These are phyloP conservation scores for Yarrowia sp. DNA, from an alignment of 805 yeast genomes.

Conservation along the genomic window DNA sequence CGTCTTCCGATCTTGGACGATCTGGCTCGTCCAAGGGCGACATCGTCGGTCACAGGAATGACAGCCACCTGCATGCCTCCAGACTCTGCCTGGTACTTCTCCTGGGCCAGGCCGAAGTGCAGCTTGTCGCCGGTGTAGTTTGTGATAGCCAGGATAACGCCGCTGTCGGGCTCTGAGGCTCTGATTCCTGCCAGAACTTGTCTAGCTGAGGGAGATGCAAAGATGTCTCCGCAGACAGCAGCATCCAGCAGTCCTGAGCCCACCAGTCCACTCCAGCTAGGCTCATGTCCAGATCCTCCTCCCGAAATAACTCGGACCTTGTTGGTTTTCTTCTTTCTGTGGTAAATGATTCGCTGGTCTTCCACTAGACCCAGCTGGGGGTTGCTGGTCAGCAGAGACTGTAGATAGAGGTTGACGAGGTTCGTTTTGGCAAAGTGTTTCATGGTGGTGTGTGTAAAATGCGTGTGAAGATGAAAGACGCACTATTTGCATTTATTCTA, in stretches of 20 bases:
- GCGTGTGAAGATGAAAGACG: not conserved
- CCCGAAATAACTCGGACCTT: slow-evolving; percentile 52
- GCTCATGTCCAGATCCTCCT: slow-evolving; percentile 55
- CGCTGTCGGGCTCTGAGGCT: slow-evolving; percentile 55
- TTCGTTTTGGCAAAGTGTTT: not conserved
- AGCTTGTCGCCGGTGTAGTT: slow-evolving; percentile 93
- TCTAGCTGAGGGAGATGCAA: slow-evolving; percentile 92
- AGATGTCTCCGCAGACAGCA: slow-evolving; percentile 84
- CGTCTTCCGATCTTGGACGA: slow-evolving; percentile 59
- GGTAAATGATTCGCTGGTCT: slow-evolving; percentile 13
- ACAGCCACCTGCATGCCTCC: slow-evolving; percentile 66
- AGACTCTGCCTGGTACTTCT: slow-evolving; percentile 79
- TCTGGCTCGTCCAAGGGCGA: slow-evolving; percentile 84
- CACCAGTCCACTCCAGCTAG: slow-evolving; percentile 87
- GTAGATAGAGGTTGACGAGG: slow-evolving; percentile 16
- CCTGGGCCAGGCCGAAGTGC: slow-evolving; percentile 89
- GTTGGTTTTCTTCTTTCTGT: slow-evolving; percentile 29
- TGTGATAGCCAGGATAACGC: slow-evolving; percentile 77
- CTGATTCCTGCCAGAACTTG: slow-evolving; percentile 74
- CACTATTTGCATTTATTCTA: not conserved
- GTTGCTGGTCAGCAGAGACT: slow-evolving; percentile 7
- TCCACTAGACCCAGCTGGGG: slow-evolving; percentile 17
- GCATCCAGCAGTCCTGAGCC: slow-evolving; percentile 80
- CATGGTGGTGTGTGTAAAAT: not conserved
- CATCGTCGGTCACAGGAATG: slow-evolving; percentile 74